Conservation (phyloP, 202 grass and related monocot species). For the Dendrocalamus latiflorus region DNA sequence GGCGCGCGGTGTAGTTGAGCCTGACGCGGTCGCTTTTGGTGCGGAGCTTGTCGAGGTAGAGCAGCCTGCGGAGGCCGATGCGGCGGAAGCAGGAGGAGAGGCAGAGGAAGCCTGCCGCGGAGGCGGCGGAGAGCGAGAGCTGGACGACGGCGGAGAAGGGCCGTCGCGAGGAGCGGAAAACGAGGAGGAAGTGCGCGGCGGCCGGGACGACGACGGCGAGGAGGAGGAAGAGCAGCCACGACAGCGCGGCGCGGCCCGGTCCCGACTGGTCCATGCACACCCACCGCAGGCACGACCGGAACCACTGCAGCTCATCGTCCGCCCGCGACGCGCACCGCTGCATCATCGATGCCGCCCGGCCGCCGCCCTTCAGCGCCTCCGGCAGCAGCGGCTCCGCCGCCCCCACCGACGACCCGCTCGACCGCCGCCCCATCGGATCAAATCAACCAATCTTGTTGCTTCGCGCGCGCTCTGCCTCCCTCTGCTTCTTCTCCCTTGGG, state of each 20-base stretch:
- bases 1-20: constrained; percentile 52
- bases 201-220: constrained; percentile 41
- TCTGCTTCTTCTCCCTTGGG: neutral
- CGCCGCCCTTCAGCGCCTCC: neutral
- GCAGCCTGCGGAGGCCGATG: constrained; percentile 68
- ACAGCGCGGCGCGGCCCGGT: constrained; percentile 15
- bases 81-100: constrained; percentile 59
- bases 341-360: neutral
- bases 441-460: neutral
- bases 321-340: constrained; percentile 3
- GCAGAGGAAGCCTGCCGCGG: constrained; percentile 54
- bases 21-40: constrained; percentile 53
- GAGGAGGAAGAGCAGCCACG: constrained; percentile 56
- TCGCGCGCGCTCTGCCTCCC: neutral
- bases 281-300: constrained; percentile 65
- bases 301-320: constrained; percentile 70
- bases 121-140: constrained; percentile 60
- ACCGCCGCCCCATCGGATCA: constrained; percentile 21
- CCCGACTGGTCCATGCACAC: constrained; percentile 87
- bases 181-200: constrained; percentile 56
- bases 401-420: neutral
- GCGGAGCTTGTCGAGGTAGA: constrained; percentile 75
- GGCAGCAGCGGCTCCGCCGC: constrained; percentile 32
- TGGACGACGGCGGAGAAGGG: constrained; percentile 64
- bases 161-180: constrained; percentile 37